These are phyloP conservation scores for Chalciporus piperatoides DNA, from an alignment of 1,284 basidiomycete species.

Conservation along the genomic window DNA sequence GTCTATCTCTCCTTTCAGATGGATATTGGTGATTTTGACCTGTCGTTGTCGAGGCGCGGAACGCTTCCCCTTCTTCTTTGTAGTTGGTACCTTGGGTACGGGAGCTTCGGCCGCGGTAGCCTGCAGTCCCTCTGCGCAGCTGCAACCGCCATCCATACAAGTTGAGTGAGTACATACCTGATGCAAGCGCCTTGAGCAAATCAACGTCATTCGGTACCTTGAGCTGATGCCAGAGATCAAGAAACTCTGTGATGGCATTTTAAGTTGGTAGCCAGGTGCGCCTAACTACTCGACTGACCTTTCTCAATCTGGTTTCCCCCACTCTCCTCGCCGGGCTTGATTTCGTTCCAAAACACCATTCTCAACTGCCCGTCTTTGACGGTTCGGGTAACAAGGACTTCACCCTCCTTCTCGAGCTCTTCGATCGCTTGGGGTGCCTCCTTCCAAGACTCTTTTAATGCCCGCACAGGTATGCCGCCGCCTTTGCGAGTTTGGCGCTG, in stretches of 20 bases:
- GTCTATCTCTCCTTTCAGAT: slow-evolving; percentile 81
- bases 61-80: slow-evolving; percentile 82
- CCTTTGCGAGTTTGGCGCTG: slow-evolving; percentile 74
- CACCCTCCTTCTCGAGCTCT: slow-evolving; percentile 82
- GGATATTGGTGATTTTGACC: slow-evolving; percentile 83
- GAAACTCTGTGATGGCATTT: slow-evolving; percentile 61
- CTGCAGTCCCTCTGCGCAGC: slow-evolving; percentile 64
- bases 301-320: slow-evolving; percentile 74
- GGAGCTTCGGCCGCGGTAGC: slow-evolving; percentile 58
- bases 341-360: slow-evolving; percentile 91
- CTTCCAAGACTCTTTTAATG: slow-evolving; percentile 87
- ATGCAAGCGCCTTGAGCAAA: slow-evolving; percentile 68
- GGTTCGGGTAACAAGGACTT: slow-evolving; percentile 82
- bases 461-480: slow-evolving; percentile 79
- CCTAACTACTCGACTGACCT: slow-evolving; percentile 45
- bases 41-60: slow-evolving; percentile 71
- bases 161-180: slow-evolving; percentile 40
- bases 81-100: slow-evolving; percentile 49
- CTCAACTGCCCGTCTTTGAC: slow-evolving; percentile 79
- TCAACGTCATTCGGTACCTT: slow-evolving; percentile 85
- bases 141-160: slow-evolving; percentile 3
- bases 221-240: slow-evolving; percentile 80
- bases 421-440: slow-evolving; percentile 79
- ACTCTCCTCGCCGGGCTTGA: slow-evolving; percentile 68
- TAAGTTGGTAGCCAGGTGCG: slow-evolving; percentile 1